Percentiles rank a stretch among this genome's conserved stretches.
Evolutionary conservation across 306 rosid species (phyloP).

Genomic region (Astragalus membranaceus): DNA sequence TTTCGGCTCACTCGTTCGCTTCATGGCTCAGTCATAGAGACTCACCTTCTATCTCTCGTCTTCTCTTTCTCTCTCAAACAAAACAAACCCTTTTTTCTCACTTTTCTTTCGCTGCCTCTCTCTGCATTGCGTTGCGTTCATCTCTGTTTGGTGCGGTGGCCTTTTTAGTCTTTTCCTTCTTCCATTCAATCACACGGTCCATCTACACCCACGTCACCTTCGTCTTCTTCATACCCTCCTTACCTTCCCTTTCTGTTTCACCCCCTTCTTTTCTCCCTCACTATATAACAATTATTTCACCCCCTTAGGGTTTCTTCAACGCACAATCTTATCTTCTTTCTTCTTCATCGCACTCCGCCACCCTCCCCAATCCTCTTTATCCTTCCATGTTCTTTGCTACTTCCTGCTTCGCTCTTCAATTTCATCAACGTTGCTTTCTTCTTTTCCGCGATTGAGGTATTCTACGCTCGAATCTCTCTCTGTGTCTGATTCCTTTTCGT

Average conservation of each 20-base stretch:
- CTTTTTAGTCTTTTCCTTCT: slow-evolving; percentile 55
- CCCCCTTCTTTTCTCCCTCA: slow-evolving; percentile 6
- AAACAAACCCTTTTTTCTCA: slow-evolving; percentile 18
- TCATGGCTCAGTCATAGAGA: slow-evolving; percentile 17
- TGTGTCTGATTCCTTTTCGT: neutral
- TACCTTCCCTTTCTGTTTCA: slow-evolving; percentile 29
- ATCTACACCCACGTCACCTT: slow-evolving; percentile 52
- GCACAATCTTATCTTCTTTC: neutral
- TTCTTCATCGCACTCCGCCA: neutral
- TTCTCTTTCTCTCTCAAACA: slow-evolving; percentile 4
- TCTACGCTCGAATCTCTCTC: neutral
- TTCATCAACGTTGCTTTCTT: slow-evolving; percentile 13
- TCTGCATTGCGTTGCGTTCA: slow-evolving; percentile 15
- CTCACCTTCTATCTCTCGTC: slow-evolving; percentile 36
- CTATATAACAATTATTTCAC: slow-evolving; percentile 22
- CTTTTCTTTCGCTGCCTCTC: slow-evolving; percentile 8
- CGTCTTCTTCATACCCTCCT: slow-evolving; percentile 29
- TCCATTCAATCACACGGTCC: slow-evolving; percentile 46
- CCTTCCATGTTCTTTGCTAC: neutral
- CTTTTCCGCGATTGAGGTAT: slow-evolving; percentile 43
- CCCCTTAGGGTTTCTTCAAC: slow-evolving; percentile 54
- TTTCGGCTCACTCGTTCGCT: neutral
- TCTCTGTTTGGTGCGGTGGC: slow-evolving; percentile 34
- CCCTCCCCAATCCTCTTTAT: neutral
- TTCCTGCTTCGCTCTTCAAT: slow-evolving; percentile 11